Percentiles rank a stretch among this genome's conserved stretches.
Conservation (phyloP, 179 eudicot species). For the Actinidia chinensis region DNA sequence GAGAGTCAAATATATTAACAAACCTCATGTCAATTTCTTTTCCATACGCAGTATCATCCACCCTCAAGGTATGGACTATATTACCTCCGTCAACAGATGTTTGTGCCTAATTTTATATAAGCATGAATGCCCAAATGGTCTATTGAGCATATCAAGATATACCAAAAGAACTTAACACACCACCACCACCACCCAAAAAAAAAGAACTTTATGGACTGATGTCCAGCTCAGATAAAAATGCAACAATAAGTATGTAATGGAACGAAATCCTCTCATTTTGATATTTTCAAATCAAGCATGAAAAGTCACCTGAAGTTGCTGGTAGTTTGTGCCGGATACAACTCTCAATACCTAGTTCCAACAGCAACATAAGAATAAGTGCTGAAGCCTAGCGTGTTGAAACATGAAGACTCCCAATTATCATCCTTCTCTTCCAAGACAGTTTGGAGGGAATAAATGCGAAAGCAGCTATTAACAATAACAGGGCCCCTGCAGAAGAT, state of each 20-base stretch:
- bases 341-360: slow-evolving; percentile 91
- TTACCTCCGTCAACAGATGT: not conserved
- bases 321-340: slow-evolving; percentile 83
- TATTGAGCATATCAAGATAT: not conserved
- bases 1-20: slow-evolving; percentile 11
- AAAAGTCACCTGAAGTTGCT: slow-evolving; percentile 76
- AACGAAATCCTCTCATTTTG: slow-evolving; percentile 8
- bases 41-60: not conserved
- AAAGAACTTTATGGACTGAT: not conserved
- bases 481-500: slow-evolving; percentile 63
- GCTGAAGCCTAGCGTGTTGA: slow-evolving; percentile 87
- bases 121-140: not conserved
- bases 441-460: slow-evolving; percentile 77
- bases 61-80: not conserved
- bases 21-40: slow-evolving; percentile 2
- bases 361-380: slow-evolving; percentile 81
- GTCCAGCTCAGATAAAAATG: not conserved
- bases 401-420: slow-evolving; percentile 81
- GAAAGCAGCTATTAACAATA: slow-evolving; percentile 61
- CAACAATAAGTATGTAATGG: not conserved
- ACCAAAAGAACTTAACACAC: not conserved
- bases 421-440: slow-evolving; percentile 66
- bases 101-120: not conserved
- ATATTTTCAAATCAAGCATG: not conserved
- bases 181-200: not conserved